phyloP scores from a whole-genome alignment of 163 green algal genomes.

The Chlamydomonas reinhardtii region DNA sequence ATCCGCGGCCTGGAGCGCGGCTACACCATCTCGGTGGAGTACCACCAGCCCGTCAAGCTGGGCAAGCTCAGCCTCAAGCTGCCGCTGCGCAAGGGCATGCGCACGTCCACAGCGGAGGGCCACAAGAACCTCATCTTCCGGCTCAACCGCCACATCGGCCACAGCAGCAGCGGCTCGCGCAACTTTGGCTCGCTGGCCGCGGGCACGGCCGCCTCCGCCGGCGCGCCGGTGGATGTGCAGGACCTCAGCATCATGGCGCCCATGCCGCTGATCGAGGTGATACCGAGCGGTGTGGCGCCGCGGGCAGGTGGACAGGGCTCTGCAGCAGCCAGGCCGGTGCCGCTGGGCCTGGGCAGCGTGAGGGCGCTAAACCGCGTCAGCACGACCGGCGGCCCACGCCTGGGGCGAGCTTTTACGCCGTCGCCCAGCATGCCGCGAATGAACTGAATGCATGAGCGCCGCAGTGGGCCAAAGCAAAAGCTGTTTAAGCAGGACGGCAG shows the following conservation, averaged over 20 bases:
- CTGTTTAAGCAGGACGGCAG: too few relatives aligned
- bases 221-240: not conserved
- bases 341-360: too few relatives aligned
- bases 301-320: too few relatives aligned
- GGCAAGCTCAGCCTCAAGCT: slow-evolving; percentile 52
- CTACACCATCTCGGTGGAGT: slow-evolving; percentile 61
- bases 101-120: slow-evolving; percentile 47
- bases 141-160: slow-evolving; percentile 61
- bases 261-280: too few relatives aligned
- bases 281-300: too few relatives aligned
- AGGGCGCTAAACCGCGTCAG: too few relatives aligned
- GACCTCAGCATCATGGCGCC: not conserved
- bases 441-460: too few relatives aligned
- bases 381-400: too few relatives aligned
- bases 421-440: too few relatives aligned
- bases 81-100: slow-evolving; percentile 60
- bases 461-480: too few relatives aligned
- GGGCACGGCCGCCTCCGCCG: not conserved
- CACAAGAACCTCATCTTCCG: slow-evolving; percentile 61
- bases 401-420: too few relatives aligned
- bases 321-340: too few relatives aligned
- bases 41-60: slow-evolving; percentile 50
- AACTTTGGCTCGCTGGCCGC: not conserved
- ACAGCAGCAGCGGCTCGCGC: not conserved
- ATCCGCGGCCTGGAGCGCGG: slow-evolving; percentile 56